A percentile compares a stretch with the other conserved stretches of the same genome.
Conservation (phyloP, 2,329 filamentous ascomycete species). For the Penicillium sp. region DNA sequence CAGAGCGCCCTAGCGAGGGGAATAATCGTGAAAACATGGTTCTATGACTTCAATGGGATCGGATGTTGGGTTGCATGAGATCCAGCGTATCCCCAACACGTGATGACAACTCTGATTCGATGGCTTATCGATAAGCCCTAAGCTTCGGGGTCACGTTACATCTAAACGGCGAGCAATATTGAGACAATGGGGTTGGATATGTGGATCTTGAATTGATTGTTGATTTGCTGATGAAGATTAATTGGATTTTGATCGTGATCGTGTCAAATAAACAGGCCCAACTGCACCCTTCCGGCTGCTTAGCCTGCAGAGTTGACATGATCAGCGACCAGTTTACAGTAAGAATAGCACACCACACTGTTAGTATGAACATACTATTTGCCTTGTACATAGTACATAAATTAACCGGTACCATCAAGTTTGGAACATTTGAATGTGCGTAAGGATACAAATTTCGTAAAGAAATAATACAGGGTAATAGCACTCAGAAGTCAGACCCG, state of each 20-base stretch:
- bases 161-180: background rate
- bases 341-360: too few species aligned
- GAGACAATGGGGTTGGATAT: background rate
- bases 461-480: background rate
- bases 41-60: slow-evolving; percentile 17
- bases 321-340: background rate
- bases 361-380: background rate
- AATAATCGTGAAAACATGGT: slow-evolving; percentile 34
- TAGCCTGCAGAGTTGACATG: background rate
- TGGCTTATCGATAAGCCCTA: slow-evolving; percentile 21
- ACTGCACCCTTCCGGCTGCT: background rate
- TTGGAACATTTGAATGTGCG: background rate
- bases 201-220: background rate
- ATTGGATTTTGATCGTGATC: background rate
- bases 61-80: slow-evolving; percentile 16
- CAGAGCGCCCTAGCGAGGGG: slow-evolving; percentile 27
- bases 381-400: background rate
- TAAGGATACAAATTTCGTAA: background rate
- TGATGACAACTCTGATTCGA: slow-evolving; percentile 3
- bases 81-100: slow-evolving; percentile 15
- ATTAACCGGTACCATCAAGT: background rate
- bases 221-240: background rate
- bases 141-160: slow-evolving; percentile 2
- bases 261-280: background rate
- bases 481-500: background rate